Evolutionary conservation across 2,329 filamentous ascomycete genomes (phyloP), one percentile per base, ranked within the genome.

Genomic region (Ceratocystis diversiconidia): DNA sequence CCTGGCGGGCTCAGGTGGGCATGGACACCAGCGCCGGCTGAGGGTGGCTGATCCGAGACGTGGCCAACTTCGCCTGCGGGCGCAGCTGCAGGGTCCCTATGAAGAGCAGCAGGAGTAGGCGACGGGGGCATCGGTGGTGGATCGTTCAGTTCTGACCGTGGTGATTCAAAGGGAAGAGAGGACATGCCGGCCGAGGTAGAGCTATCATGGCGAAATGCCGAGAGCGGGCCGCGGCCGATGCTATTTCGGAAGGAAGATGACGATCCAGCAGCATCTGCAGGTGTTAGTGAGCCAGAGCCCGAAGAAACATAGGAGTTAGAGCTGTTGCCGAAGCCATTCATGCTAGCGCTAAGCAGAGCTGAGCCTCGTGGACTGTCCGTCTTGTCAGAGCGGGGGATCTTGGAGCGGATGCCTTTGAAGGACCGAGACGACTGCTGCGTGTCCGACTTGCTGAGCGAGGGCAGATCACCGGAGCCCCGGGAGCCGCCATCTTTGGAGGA

Each of bases 41-140:
- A 85, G 1, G 90, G 91, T 32, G 92, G 92, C 67, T 87, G 87
- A 72, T 97, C 94, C 15, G 92, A 97, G 22, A 99, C 91, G 70
- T 92, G 86, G 72, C 95, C 94, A 52, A 99, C 91, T 75, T 99
- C 94, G 65, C 92, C 92, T 64, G 88, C 85, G 75, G 95, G 89
- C 55, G 91, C 92, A 60, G 87, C 87, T 72, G 82, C 83, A 55
- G 96, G 85, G 74, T 92, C 87, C 72, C 90, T 86, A 70, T 89
- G 85, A 64, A 92, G 87, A 22, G 92, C 87, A n/a, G 91, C 92
- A 17, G 63, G 44, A 2, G 63, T 64, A 17, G 66, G 66, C n/a
- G 62, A 65, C 17, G 66, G 66, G 17, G 66, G 66, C 41, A 65
- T 57, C 22, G 60, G 60, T 5, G 66, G 66, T 22, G 63, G 46